A percentile compares a stretch with the other conserved stretches of the same genome.
phyloP scores from a whole-genome alignment of 768 basidiomycete species.

The Chiua virens region DNA sequence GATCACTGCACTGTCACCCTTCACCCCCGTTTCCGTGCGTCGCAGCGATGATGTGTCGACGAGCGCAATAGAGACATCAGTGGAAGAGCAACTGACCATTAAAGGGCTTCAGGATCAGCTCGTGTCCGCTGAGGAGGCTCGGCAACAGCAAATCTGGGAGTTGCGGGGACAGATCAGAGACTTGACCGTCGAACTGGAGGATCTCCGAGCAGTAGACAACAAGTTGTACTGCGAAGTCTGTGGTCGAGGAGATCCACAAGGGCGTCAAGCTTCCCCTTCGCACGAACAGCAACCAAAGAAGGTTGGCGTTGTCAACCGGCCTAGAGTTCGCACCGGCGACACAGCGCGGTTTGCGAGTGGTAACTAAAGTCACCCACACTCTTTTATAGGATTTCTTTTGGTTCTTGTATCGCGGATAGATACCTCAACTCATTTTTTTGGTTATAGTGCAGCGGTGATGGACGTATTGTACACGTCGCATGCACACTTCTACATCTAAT shows the following conservation, averaged over 20 bases:
- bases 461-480: constrained; percentile 9
- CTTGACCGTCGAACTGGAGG: constrained; percentile 67
- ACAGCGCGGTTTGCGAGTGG: constrained; percentile 60
- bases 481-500: constrained; percentile 13
- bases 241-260: constrained; percentile 45
- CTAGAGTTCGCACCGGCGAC: constrained; percentile 66
- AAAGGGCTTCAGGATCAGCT: constrained; percentile 64
- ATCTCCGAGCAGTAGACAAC: constrained; percentile 43
- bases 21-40: constrained; percentile 41
- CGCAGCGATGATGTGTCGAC: constrained; percentile 34
- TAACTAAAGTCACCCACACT: constrained; percentile 17
- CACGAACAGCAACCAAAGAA: constrained; percentile 26
- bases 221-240: constrained; percentile 58
- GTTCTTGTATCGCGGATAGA: constrained; percentile 15
- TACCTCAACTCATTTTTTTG: constrained; percentile 12
- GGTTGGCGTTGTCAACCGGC: constrained; percentile 55
- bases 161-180: constrained; percentile 72
- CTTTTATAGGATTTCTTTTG: constrained; percentile 13
- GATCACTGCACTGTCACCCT: constrained; percentile 44
- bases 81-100: constrained; percentile 48
- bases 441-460: constrained; percentile 11
- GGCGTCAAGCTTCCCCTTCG: constrained; percentile 6
- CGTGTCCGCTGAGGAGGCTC: constrained; percentile 53
- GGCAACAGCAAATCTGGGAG: constrained; percentile 76
- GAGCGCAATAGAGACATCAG: constrained; percentile 26